These are phyloP conservation scores for Volvox carteri DNA, from an alignment of 163 green algal species.

Conservation along the genomic window DNA sequence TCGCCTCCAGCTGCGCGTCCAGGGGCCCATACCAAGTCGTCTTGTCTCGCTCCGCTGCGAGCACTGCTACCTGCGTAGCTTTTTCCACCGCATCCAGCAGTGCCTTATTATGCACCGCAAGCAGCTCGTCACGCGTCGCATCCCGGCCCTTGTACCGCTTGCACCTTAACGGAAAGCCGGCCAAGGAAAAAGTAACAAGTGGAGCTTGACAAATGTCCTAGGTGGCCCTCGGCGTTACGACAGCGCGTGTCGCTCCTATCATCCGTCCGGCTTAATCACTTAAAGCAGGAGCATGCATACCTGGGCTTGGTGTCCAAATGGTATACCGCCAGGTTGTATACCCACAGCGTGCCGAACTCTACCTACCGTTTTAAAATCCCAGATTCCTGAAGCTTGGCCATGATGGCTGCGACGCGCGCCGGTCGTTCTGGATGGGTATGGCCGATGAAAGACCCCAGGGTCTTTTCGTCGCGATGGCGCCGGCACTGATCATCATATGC, in stretches of 20 bases:
- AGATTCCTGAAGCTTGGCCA: conserved; percentile 71
- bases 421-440: conserved; percentile 83
- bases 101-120: conserved; percentile 72
- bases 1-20: conserved; percentile 18
- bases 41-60: not conserved
- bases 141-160: conserved; percentile 43
- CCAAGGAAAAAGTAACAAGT: no score
- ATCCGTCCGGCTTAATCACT: no score
- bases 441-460: conserved; percentile 35
- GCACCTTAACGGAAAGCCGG: not conserved
- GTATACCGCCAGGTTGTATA: no score
- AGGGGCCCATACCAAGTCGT: conserved; percentile 14
- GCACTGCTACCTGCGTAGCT: conserved; percentile 48
- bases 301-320: no score
- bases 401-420: conserved; percentile 83
- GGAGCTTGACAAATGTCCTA: no score
- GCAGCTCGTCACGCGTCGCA: conserved; percentile 77
- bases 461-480: conserved; percentile 33
- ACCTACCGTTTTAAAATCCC: conserved; percentile 68
- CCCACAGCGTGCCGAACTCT: no score
- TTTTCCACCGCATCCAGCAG: conserved; percentile 76
- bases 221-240: no score
- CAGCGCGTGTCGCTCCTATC: no score
- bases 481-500: conserved; percentile 57
- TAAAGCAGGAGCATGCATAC: no score